Evolutionary conservation across 2,329 filamentous ascomycete species (phyloP), one percentile per base, ranked within the genome.

Genomic region (Pseudogymnoascus sp.): DNA sequence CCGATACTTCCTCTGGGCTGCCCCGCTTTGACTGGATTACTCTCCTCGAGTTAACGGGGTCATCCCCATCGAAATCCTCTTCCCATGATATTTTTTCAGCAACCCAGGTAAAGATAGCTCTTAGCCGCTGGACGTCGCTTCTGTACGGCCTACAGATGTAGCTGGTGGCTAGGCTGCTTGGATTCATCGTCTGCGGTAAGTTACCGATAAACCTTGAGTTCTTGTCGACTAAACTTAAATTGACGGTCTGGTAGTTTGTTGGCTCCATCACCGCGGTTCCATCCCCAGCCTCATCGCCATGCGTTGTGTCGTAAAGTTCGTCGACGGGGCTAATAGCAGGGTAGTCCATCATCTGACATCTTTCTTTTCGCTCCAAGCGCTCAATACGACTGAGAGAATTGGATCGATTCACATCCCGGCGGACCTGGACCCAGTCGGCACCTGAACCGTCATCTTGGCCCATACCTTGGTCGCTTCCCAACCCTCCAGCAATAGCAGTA

Each of bases 91-190:
- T 87, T 69, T 93, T 92, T 74, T 99, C 95, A n/a, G 91, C 85
- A 4, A 96, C 91, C 93, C 93, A 99, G 1, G 90, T 97, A 72
- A 97, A 99, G 66, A 99, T 97, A 15, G 95, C 93, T 23, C 96
- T 85, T 26, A 99, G 78, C 36, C 93, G 85, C 74, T 99, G 95
- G 0, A 97, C 91, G 70, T 97, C 93, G 75, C 91, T 97, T 65
- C 93, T 84, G 74, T 97, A 96, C 0, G 95, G 96, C 28, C 95
- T 86, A 72, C 96, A 99, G 10, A 99, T 87, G 73, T 96, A 96
- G 0, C 88, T 91, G 64, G 95, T 95, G 0, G 95, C 92, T 15
- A 99, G 80, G 31, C 88, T 90, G 26, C 88, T 84, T 0, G 93
- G 87, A 15, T 90, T 96, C 0, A 89, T 91, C 77, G 88, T 89